Evolutionary conservation across 2,329 filamentous ascomycete species (phyloP), one percentile per base, ranked within the genome.

Genomic region (Talaromyces sp.): DNA sequence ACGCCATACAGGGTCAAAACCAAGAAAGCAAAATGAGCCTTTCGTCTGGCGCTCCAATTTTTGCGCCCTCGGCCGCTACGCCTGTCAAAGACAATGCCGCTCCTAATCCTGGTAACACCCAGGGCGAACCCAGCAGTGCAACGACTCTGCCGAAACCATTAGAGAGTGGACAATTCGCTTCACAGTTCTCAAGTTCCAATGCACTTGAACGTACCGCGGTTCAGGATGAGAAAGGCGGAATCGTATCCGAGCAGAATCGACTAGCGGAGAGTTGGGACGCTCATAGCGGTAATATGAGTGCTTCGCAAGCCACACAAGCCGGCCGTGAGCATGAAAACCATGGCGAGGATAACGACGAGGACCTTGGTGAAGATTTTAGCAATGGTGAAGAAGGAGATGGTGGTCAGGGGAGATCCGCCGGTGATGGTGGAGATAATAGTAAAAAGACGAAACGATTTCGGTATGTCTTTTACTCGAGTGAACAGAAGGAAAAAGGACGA

Each of bases 381-480:
- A 66, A 66, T 37, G 60, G 61, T 31, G 65, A 66, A 60, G 65
- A 66, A 19, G 45, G 11, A 14, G 39, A 47, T n/a, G 45, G 41
- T 22, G 61, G 54, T 5, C 52, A 43, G 24, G 45, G 27, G 24
- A 75, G 67, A 61, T 68, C 72, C 22, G 68, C 72, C 3, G 68
- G 70, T 1, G 75, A 76, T 57, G 56, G 64, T 3, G 72, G 69
- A 33, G 60, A 72, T 41, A 77, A 79, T 9, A 80, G 77, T 67
- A 79, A 76, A 67, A 80, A 79, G 65, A 79, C 78, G 75, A 80
- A 80, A 70, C 74, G 78, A 56, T 80, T 80, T 50, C 75, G 78
- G 78, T 79, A 72, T 66, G 73, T 35, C n/a, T 41, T 41, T 19
- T 24, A 5, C 11, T 14, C 7, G 33, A 9, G 31, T 1, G 39